These are phyloP conservation scores for Xylariaceae sp. DNA, from an alignment of 2,329 filamentous ascomycete genomes.

Conservation along the genomic window DNA sequence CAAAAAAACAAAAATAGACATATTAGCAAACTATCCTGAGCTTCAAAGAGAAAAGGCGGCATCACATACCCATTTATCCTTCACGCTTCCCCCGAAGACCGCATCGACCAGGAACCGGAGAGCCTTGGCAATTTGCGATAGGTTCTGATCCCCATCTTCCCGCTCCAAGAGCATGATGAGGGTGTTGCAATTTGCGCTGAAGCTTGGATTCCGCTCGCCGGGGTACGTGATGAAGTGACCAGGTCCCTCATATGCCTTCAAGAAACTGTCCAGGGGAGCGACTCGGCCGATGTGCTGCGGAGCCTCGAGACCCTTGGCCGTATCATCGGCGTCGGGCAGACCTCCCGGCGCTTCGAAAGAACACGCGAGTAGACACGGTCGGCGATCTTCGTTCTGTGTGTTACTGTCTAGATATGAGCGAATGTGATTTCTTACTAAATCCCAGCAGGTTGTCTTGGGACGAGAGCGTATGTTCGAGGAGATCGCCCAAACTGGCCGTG, in stretches of 20 bases:
- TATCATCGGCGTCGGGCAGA: conserved; percentile 8
- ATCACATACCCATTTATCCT: not conserved
- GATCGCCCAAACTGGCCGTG: too few relatives aligned
- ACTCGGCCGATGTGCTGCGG: not conserved
- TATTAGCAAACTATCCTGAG: not conserved
- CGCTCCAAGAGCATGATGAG: not conserved
- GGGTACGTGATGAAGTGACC: not conserved
- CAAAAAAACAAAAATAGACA: not conserved
- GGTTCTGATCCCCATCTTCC: not conserved
- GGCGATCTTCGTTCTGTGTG: too few relatives aligned
- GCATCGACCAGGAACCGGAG: not conserved
- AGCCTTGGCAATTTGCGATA: not conserved
- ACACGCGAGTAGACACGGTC: too few relatives aligned
- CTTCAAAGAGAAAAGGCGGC: not conserved
- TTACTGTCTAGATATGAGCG: too few relatives aligned
- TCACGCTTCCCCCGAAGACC: not conserved
- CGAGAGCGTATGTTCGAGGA: too few relatives aligned
- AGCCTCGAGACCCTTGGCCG: not conserved
- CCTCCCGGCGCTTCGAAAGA: not conserved
- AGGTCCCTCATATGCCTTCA: not conserved
- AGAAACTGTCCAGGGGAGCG: not conserved
- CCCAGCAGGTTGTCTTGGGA: too few relatives aligned
- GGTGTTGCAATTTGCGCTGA: not conserved
- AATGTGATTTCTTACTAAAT: too few relatives aligned
- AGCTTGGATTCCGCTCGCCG: not conserved